Conservation (phyloP, 768 basidiomycete species). For the Serendipita sp. region DNA sequence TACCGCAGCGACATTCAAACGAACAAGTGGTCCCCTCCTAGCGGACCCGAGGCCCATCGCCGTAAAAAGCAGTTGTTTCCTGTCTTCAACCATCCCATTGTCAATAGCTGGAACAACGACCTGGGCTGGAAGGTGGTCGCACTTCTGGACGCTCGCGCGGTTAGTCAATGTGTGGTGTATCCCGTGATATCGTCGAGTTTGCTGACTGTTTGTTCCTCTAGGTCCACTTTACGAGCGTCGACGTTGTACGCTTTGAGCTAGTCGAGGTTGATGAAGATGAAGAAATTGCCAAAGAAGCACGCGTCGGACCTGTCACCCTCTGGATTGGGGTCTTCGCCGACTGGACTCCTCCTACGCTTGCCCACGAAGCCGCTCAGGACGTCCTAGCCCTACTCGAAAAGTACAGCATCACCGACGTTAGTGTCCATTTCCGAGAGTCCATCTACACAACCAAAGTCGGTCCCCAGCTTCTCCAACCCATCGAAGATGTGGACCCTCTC, state of each 20-base stretch:
- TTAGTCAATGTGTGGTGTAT: constrained; percentile 5
- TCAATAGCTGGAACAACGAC: too few species aligned
- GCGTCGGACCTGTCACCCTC: constrained; percentile 9
- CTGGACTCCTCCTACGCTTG: constrained; percentile 9
- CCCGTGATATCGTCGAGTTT: constrained; percentile 8
- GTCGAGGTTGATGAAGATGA: constrained; percentile 11
- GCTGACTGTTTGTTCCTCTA: constrained; percentile 9
- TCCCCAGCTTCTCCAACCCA: constrained; percentile 10
- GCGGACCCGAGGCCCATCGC: too few species aligned
- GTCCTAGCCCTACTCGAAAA: constrained; percentile 10
- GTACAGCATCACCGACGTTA: constrained; percentile 10
- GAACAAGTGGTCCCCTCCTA: too few species aligned
- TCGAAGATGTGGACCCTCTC: constrained; percentile 10
- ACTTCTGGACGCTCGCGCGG: constrained; percentile 8
- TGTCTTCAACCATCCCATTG: too few species aligned
- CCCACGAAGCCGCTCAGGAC: constrained; percentile 11
- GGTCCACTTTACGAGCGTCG: constrained; percentile 10
- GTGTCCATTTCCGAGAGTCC: constrained; percentile 11
- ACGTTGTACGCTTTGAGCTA: constrained; percentile 10
- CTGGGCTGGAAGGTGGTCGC: constrained; percentile 10
- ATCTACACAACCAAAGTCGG: constrained; percentile 2
- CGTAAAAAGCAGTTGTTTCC: too few species aligned
- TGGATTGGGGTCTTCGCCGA: constrained; percentile 12
- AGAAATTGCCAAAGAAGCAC: constrained; percentile 5
- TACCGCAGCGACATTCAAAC: too few species aligned